Evolutionary conservation across 495 filamentous ascomycete species (phyloP), one percentile per base, ranked within the genome.

Genomic region (Aspergillus avenaceus): DNA sequence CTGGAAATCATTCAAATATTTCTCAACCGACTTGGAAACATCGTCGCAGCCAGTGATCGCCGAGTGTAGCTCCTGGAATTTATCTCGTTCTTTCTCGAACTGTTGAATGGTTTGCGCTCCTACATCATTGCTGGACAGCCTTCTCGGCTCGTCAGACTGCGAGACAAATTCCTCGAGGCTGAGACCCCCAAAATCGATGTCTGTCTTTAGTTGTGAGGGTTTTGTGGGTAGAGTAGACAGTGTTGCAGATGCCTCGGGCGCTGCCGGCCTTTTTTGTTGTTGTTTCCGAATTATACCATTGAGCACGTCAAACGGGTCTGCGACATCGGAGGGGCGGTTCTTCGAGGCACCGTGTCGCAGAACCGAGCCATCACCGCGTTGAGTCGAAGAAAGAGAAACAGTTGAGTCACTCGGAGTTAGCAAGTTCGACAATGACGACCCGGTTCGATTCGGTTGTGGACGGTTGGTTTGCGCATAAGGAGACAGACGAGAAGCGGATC

Each of bases 1-100:
- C 67, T 91, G 90, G 59, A 98, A 98, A 61, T 85, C 90, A 36
- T 88, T 87, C 42, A 98, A 70, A 61, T 96, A 97, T 14, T 80
- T 79, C 68, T 98, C 92, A 40, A 98, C 91, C 1, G 95, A 95
- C 61, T 83, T 86, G 32, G 97, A 82, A 34, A 98, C 89, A 58
- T 95, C 87, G 66, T 98, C 91, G 64, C 93, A 97, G 24, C 88
- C 87, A 26, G 76, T 67, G 54, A 98, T 97, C 7, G 91, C 91
- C 45, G 80, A 82, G 64, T 97, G 93, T 26, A 98, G 76, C 40
- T 96, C 91, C 64, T 96, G 84, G 56, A 95, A 96, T 56, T 87
- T 95, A 54, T 87, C 79, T 59, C 88, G 87, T 45, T 97, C 90
- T 61, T 79, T 77, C 62, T 96, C 88, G 66, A 88, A 95, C 67